These are phyloP conservation scores for Arabis alpina DNA, from an alignment of 345 rosid genomes.

Conservation along the genomic window DNA sequence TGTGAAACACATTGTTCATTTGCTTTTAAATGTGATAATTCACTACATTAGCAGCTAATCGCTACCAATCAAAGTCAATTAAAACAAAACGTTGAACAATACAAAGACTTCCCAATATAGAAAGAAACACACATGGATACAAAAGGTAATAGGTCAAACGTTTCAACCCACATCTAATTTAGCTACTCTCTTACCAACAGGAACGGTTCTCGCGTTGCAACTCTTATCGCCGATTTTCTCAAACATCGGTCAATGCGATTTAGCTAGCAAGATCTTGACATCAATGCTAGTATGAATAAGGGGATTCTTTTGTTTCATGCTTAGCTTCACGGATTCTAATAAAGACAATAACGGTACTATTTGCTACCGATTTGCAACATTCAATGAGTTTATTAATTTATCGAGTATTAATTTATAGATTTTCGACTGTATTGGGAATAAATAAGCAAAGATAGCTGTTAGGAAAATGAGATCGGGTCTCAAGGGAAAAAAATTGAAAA, in stretches of 20 bases:
- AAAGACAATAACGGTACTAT: conserved; percentile 71
- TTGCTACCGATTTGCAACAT: conserved; percentile 75
- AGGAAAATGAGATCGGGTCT: too few relatives aligned
- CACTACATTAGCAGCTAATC: too few relatives aligned
- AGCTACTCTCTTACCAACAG: conserved; percentile 90
- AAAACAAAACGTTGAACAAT: conserved; percentile 26
- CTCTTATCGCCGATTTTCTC: conserved; percentile 78
- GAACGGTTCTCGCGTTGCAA: conserved; percentile 92
- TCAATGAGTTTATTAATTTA: conserved; percentile 46
- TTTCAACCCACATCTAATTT: conserved; percentile 85
- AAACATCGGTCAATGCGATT: conserved; percentile 75
- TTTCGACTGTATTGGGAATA: too few relatives aligned
- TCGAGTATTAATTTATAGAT: too few relatives aligned
- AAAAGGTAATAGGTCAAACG: conserved; percentile 79
- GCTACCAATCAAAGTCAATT: too few relatives aligned
- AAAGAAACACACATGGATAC: conserved; percentile 54
- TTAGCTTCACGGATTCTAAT: conserved; percentile 83
- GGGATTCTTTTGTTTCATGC: conserved; percentile 68
- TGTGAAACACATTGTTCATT: too few relatives aligned
- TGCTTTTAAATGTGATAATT: too few relatives aligned
- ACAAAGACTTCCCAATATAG: conserved; percentile 46
- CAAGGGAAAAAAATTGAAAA: too few relatives aligned
- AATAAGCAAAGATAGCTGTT: too few relatives aligned
- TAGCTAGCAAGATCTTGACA: conserved; percentile 64
- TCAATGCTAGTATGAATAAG: conserved; percentile 56